Conservation (phyloP, 2,329 filamentous ascomycete genomes). For the Fusarium abutilonis region DNA sequence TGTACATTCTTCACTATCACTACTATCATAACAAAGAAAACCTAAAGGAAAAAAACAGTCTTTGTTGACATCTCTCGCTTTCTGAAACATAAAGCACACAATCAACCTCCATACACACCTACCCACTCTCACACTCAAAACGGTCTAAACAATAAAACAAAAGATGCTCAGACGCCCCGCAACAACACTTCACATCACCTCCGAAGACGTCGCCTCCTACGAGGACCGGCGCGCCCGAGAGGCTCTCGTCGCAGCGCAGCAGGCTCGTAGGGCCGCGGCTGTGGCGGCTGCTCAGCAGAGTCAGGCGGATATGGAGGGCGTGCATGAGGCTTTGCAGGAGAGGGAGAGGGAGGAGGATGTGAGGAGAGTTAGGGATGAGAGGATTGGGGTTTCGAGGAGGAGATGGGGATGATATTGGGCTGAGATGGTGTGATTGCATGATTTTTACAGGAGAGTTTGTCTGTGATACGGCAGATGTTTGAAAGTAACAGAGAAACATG, state of each 20-base stretch:
- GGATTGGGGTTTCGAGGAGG: slow-evolving; percentile 50
- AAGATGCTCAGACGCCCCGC: slow-evolving; percentile 73
- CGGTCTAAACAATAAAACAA: neutral
- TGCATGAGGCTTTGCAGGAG: slow-evolving; percentile 41
- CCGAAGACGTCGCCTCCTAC: slow-evolving; percentile 75
- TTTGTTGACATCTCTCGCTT: slow-evolving; percentile 13
- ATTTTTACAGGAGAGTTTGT: neutral
- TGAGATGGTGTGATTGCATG: neutral
- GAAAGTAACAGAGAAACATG: neutral
- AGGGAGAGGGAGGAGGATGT: slow-evolving; percentile 44
- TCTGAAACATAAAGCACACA: neutral
- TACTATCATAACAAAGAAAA: neutral
- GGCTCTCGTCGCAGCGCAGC: slow-evolving; percentile 50
- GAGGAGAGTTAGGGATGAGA: slow-evolving; percentile 51
- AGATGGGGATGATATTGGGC: slow-evolving; percentile 6
- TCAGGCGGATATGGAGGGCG: slow-evolving; percentile 45
- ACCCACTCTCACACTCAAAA: neutral
- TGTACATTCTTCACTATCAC: neutral
- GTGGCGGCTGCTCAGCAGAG: slow-evolving; percentile 36
- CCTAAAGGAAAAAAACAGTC: slow-evolving; percentile 4
- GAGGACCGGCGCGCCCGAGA: slow-evolving; percentile 68
- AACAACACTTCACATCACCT: slow-evolving; percentile 73
- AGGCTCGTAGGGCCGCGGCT: slow-evolving; percentile 44
- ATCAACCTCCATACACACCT: neutral
- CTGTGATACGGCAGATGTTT: neutral